Conservation (phyloP, 2,329 filamentous ascomycete species). For the Fusarium luffae region DNA sequence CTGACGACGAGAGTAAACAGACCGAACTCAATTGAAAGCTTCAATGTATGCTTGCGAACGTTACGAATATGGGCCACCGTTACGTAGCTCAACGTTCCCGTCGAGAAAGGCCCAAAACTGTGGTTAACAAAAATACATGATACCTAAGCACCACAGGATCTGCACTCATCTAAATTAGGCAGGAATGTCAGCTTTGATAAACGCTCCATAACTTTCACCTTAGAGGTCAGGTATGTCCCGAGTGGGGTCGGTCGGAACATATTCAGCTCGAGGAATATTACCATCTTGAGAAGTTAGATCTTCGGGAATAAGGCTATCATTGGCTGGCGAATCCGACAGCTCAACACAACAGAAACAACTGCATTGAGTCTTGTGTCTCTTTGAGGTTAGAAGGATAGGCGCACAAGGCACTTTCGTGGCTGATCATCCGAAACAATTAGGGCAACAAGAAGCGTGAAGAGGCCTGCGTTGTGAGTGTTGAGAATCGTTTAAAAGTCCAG, state of each 20-base stretch:
- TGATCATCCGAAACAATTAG: background rate
- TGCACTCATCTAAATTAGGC: background rate
- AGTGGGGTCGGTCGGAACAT: background rate
- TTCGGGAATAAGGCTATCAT: background rate
- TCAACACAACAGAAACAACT: background rate
- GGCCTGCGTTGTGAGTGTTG: background rate
- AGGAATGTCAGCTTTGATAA: background rate
- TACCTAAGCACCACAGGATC: background rate
- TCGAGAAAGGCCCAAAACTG: no score
- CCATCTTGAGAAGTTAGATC: background rate
- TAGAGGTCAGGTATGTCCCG: background rate
- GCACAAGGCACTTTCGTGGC: background rate
- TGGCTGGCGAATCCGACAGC: background rate
- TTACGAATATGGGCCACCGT: no score
- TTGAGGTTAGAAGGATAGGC: background rate
- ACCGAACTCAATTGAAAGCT: no score
- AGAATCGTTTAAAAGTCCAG: background rate
- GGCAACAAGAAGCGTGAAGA: background rate
- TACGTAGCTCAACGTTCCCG: no score
- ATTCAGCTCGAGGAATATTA: background rate
- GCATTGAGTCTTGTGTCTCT: background rate
- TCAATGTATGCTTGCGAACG: no score
- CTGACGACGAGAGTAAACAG: no score
- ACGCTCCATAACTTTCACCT: rapidly evolving
- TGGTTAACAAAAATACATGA: no score